Percentiles rank a stretch among this genome's conserved stretches.
Conservation (phyloP, 2,329 filamentous ascomycete genomes). For the Verticillium nonalfalfae region DNA sequence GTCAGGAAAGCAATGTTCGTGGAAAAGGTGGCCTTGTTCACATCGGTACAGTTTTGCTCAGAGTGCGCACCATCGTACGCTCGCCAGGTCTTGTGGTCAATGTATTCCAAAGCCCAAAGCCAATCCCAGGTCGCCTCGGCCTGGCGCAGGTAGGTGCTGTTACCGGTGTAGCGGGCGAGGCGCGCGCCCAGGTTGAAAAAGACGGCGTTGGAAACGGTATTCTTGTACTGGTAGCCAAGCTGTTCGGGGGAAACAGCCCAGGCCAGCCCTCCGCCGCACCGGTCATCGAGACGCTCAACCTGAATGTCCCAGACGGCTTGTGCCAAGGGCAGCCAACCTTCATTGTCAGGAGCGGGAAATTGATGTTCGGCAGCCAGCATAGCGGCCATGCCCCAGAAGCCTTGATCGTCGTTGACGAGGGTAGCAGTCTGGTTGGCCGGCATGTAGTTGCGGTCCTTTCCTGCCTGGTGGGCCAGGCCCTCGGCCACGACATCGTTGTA, state of each 20-base stretch:
- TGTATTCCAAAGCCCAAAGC: conserved; percentile 39
- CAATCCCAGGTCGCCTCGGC: conserved; percentile 52
- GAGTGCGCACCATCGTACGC: conserved; percentile 52
- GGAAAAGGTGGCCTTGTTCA: conserved; percentile 47
- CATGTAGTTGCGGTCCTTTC: conserved; percentile 41
- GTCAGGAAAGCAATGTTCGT: conserved; percentile 47
- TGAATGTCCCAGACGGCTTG: conserved; percentile 51
- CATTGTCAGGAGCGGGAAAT: conserved; percentile 37
- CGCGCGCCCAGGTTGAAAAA: conserved; percentile 49
- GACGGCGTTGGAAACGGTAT: conserved; percentile 32
- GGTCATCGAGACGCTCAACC: conserved; percentile 44
- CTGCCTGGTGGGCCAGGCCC: conserved; percentile 39
- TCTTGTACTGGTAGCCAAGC: background rate
- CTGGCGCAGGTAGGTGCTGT: conserved; percentile 49
- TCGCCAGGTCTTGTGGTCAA: conserved; percentile 48
- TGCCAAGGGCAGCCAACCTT: conserved; percentile 46
- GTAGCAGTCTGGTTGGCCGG: conserved; percentile 35
- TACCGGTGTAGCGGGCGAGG: conserved; percentile 54
- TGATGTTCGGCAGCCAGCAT: conserved; percentile 49
- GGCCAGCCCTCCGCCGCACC: conserved; percentile 45
- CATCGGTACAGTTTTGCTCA: conserved; percentile 39
- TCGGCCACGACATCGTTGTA: conserved; percentile 42
- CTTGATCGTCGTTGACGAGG: conserved; percentile 54
- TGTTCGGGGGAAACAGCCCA: background rate
- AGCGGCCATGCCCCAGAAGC: conserved; percentile 51